Evolutionary conservation across 768 basidiomycete genomes (phyloP).

Genomic region (Leccinum uliginosum): DNA sequence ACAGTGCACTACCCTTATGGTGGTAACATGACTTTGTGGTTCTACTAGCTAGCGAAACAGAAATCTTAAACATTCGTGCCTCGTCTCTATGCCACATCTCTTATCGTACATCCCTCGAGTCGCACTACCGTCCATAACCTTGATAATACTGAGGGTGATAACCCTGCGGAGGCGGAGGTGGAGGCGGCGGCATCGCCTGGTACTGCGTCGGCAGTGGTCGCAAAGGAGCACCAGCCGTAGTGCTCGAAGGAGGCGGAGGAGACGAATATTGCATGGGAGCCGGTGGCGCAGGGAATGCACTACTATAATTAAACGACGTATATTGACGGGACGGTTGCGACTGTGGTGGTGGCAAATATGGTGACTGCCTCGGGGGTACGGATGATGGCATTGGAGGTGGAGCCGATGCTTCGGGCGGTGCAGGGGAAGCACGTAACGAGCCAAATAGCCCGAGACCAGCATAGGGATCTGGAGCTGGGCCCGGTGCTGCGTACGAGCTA

Average conservation of each 20-base stretch:
- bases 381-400: conserved; percentile 21
- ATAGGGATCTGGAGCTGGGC: conserved; percentile 34
- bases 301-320: conserved; percentile 9
- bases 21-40: not conserved
- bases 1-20: not conserved
- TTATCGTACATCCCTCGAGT: not conserved
- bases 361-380: conserved; percentile 22
- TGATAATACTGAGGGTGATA: conserved; percentile 29
- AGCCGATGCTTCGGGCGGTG: conserved; percentile 5
- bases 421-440: conserved; percentile 8
- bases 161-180: conserved; percentile 31
- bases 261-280: conserved; percentile 24
- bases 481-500: conserved; percentile 10
- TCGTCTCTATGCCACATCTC: not conserved
- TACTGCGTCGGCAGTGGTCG: conserved; percentile 21
- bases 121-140: conserved; percentile 26
- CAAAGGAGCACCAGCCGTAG: conserved; percentile 4
- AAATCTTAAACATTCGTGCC: not conserved
- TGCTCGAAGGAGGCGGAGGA: conserved; percentile 13
- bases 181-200: conserved; percentile 29
- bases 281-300: conserved; percentile 27
- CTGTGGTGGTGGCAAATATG: conserved; percentile 13
- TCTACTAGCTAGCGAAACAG: not conserved
- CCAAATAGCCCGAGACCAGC: conserved; percentile 29
- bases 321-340: conserved; percentile 23